Base-by-base conservation (phyloP, 306 rosid species). In the Pterocarpus santalinus region DNA sequence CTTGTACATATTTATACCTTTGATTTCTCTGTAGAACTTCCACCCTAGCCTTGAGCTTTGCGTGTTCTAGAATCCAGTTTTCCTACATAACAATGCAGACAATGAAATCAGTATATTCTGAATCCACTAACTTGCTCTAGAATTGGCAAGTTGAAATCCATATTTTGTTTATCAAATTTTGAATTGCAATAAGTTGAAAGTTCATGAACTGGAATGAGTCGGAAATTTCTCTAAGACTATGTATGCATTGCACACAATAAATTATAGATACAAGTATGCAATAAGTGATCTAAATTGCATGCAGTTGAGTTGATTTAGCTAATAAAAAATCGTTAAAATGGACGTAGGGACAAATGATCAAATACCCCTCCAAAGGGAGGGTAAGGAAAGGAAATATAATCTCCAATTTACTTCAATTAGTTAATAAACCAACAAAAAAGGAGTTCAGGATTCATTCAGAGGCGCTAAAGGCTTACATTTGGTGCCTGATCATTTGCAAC, bases 41-140 rank as follows among this genome's bases (percentile, higher is more conserved):
- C 90, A 95, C 5, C 81, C 95, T 93, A 5, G 94, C 98, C 85
- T 93, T 90, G 38, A 93, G 93, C 78, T 91, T 95, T 73, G 94
- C 94, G 44, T 93, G 93, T 80, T 95, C 93, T 60, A 91, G 87
- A 32, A 78, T 84, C 99, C 97, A 95, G 76, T 88, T 89, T 79
- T 88, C 88, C 99, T 94, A 3, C 7, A 47, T 47, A 67, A 7
- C 41, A 75, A 22, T 13, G 17, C 28, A 69, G 16, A 64, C 9
- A 62, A 74, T 53, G 36, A 43, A 56, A 64, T 71, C 79, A 76
- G 68, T 58, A 17, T 58, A 33, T 22, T 56, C 16, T 41, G 49
- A 17, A 16, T 41, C 65, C 57, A 22, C 39, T 66, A 43, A 16
- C 74, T 49, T 7, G 10, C 33, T 38, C 4, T 57, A 57, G 46